Base-by-base conservation (phyloP, 768 basidiomycete genomes). In the Lactarius hatsudake region DNA sequence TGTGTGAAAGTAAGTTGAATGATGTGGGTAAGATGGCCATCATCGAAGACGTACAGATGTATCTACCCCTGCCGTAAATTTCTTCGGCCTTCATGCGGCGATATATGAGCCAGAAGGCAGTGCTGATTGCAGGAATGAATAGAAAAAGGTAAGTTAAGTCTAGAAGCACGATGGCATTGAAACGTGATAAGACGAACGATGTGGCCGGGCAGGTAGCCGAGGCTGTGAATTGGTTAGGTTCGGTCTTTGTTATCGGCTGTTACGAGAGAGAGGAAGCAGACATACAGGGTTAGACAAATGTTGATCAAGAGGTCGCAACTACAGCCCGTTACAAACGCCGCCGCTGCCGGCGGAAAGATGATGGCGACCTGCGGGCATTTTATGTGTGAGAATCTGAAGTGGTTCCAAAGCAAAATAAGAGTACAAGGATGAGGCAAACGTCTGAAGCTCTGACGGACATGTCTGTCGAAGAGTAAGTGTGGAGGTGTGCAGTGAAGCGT, bases 71-170 rank as follows among this genome's bases (percentile, higher is more conserved):
- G 15, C 93, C 93, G 73, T 91, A 96, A 51, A 81, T 82, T 72
- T 93, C 91, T 72, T 93, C 90, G 0, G 93, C 94, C 72, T 91
- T 83, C 83, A 93, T 93, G 83, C 89, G 90, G 83, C 83, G 89
- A 79, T 94, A 94, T 64, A 94, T 93, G 61, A 96, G 82, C 90
- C 90, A 94, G 79, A 94, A 93, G 1, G 91, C 90, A n/a, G 74
- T 94, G 92, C 84, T 85, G n/a, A n/a, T n/a, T n/a, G n/a, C n/a
- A n/a, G n/a, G n/a, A 61, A 36, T 38, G 36, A 38, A 38, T n/a
- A 13, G 4, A 12, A 38, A 38, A 34, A 38, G 40, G 38, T 5
- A 65, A 15, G 6, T 17, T 18, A 6, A 28, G 2, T 42, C 34
- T 38, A 32, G 28, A 28, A 28, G 26, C 17, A 20, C 40, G 18